phyloP scores from a whole-genome alignment of 768 basidiomycete species.

The Hygrophoropsis aurantiaca region DNA sequence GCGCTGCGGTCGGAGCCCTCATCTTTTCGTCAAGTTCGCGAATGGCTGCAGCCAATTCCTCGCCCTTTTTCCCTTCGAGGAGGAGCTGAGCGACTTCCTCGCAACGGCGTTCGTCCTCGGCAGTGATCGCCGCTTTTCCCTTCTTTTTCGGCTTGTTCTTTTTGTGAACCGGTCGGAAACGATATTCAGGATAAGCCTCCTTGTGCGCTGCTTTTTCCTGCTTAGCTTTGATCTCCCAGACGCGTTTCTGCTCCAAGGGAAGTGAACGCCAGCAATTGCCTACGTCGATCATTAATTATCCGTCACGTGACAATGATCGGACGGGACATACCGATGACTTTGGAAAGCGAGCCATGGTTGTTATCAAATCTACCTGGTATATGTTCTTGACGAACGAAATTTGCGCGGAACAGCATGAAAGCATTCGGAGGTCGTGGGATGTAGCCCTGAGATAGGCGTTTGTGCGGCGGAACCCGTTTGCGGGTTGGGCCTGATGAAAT shows the following conservation, averaged over 20 bases:
- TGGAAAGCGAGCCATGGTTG: conserved; percentile 48
- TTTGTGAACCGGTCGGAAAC: conserved; percentile 45
- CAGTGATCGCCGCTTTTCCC: conserved; percentile 15
- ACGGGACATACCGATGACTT: conserved; percentile 38
- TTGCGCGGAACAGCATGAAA: conserved; percentile 37
- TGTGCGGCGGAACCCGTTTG: conserved; percentile 57
- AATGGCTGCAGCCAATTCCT: conserved; percentile 62
- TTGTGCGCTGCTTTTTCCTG: conserved; percentile 75
- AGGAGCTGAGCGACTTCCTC: conserved; percentile 64
- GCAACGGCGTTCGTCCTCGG: conserved; percentile 31
- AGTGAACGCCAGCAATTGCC: conserved; percentile 66
- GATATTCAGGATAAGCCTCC: conserved; percentile 63
- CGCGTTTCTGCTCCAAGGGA: conserved; percentile 65
- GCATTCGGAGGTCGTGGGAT: conserved; percentile 30
- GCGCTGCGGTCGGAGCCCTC: conserved; percentile 2
- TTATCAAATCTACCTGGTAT: conserved; percentile 52
- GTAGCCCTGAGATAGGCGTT: conserved; percentile 56
- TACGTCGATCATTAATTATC: conserved; percentile 7
- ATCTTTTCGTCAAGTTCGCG: conserved; percentile 43
- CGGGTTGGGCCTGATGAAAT: conserved; percentile 40
- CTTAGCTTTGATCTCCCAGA: conserved; percentile 74
- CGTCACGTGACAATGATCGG: neutral
- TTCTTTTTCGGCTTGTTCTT: conserved; percentile 47
- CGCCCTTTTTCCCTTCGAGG: conserved; percentile 69
- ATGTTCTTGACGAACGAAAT: conserved; percentile 43